phyloP scores from a whole-genome alignment of 2,329 filamentous ascomycete species.

The Pyrenochaeta sp. region DNA sequence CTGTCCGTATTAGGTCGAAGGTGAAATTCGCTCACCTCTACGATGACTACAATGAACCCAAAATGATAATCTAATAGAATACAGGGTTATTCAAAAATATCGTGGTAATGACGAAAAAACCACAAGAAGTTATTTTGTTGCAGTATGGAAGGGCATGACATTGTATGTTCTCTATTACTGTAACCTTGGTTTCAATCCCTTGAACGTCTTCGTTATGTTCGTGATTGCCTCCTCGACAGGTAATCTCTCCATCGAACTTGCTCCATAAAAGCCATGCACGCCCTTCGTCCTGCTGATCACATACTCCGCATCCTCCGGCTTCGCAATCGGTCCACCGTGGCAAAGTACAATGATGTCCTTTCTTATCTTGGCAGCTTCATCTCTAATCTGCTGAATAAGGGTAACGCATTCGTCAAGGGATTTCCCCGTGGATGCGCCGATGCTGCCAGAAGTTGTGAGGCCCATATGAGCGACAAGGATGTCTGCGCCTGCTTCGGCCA shows the following conservation, averaged over 20 bases:
- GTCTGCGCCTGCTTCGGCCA: conserved; percentile 72
- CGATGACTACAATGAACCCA: too few species aligned
- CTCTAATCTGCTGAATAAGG: conserved; percentile 69
- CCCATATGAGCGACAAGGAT: conserved; percentile 75
- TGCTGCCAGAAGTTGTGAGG: conserved; percentile 69
- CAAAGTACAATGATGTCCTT: conserved; percentile 72
- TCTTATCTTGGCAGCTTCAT: conserved; percentile 65
- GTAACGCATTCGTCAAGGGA: conserved; percentile 70
- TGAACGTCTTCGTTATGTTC: conserved; percentile 65
- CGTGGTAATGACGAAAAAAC: too few species aligned
- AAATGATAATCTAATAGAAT: too few species aligned
- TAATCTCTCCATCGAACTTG: conserved; percentile 73
- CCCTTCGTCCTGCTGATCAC: conserved; percentile 68
- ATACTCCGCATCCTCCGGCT: conserved; percentile 69
- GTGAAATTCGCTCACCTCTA: too few species aligned
- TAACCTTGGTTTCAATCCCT: conserved; percentile 42
- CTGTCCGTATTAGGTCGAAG: too few species aligned
- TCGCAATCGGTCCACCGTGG: conserved; percentile 74
- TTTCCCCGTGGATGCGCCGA: conserved; percentile 70
- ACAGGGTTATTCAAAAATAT: too few species aligned
- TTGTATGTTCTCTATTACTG: background rate
- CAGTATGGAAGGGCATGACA: too few species aligned
- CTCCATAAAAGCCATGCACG: conserved; percentile 76
- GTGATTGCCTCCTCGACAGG: conserved; percentile 73
- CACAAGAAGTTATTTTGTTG: too few species aligned